phyloP scores from a whole-genome alignment of 2,329 filamentous ascomycete genomes.

The Exophiala aquamarina region DNA sequence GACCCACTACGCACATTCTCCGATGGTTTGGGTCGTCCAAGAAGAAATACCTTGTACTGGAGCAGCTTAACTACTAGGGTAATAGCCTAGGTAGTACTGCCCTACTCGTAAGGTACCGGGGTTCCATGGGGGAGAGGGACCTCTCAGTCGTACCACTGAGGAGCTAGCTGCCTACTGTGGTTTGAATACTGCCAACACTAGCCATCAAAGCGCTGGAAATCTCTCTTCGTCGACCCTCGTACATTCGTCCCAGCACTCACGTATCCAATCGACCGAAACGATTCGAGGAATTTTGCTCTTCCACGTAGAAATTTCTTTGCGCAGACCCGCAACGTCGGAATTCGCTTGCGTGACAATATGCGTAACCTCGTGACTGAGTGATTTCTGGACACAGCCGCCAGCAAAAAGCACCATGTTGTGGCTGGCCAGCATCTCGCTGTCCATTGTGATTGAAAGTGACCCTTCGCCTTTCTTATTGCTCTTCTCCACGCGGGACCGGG shows the following conservation, averaged over 20 bases:
- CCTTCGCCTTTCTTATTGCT: background rate
- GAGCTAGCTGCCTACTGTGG: too few relatives aligned
- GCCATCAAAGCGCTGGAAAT: too few relatives aligned
- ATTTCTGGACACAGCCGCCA: slow-evolving; percentile 54
- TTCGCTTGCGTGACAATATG: slow-evolving; percentile 63
- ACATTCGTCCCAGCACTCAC: slow-evolving; percentile 74
- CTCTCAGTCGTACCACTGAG: too few relatives aligned
- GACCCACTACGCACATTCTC: too few relatives aligned
- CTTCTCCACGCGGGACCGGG: slow-evolving; percentile 5
- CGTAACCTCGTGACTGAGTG: slow-evolving; percentile 59
- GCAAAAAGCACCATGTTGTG: slow-evolving; percentile 67
- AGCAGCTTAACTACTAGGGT: too few relatives aligned
- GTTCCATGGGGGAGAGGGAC: too few relatives aligned
- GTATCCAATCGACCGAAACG: slow-evolving; percentile 71
- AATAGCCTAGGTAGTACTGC: too few relatives aligned
- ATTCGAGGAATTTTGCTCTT: slow-evolving; percentile 62
- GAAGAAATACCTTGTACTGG: too few relatives aligned
- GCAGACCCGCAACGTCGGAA: slow-evolving; percentile 43
- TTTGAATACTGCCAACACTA: too few relatives aligned
- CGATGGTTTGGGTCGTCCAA: too few relatives aligned
- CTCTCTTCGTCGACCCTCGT: slow-evolving; percentile 78
- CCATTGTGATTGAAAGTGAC: background rate
- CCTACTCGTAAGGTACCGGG: too few relatives aligned
- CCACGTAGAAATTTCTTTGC: slow-evolving; percentile 34
- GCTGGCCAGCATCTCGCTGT: slow-evolving; percentile 42